These are phyloP conservation scores for Monosporozyma siamensis DNA, from an alignment of 805 yeast species.

Conservation along the genomic window DNA sequence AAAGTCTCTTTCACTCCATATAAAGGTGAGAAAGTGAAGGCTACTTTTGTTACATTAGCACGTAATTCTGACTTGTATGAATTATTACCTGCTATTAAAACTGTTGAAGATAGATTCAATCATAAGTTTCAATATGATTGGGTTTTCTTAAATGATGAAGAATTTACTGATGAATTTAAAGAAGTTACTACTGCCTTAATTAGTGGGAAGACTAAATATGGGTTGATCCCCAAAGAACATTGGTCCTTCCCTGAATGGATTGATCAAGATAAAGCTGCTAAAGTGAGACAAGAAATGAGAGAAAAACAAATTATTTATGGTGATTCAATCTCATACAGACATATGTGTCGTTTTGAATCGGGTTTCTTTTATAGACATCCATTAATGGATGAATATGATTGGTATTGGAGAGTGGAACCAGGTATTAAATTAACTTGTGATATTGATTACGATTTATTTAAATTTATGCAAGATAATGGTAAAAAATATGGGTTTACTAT, in stretches of 20 bases:
- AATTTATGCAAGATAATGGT: conserved; percentile 68
- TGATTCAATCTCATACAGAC: conserved; percentile 61
- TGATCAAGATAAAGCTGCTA: conserved; percentile 57
- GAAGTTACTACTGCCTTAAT: conserved; percentile 54
- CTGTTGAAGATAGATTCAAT: conserved; percentile 87
- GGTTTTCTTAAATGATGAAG: conserved; percentile 88
- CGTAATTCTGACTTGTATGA: conserved; percentile 63
- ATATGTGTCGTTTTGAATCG: conserved; percentile 87
- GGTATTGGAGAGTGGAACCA: conserved; percentile 95
- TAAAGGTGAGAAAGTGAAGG: conserved; percentile 42
- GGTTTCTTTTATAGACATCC: conserved; percentile 84
- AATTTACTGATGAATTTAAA: conserved; percentile 74
- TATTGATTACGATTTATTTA: conserved; percentile 69
- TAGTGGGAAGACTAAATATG: conserved; percentile 72
- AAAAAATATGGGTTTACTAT: conserved; percentile 73
- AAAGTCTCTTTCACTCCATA: conserved; percentile 12
- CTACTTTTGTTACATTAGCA: conserved; percentile 74
- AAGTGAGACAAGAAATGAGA: conserved; percentile 44
- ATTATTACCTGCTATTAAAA: conserved; percentile 55
- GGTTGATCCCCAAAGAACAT: conserved; percentile 70
- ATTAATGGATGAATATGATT: conserved; percentile 64
- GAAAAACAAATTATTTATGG: conserved; percentile 50
- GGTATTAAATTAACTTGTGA: conserved; percentile 75
- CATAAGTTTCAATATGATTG: conserved; percentile 76
- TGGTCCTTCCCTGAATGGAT: conserved; percentile 86